Evolutionary conservation across 179 eudicot species (phyloP), one percentile per base, ranked within the genome.

Genomic region (Camellia oleifera): DNA sequence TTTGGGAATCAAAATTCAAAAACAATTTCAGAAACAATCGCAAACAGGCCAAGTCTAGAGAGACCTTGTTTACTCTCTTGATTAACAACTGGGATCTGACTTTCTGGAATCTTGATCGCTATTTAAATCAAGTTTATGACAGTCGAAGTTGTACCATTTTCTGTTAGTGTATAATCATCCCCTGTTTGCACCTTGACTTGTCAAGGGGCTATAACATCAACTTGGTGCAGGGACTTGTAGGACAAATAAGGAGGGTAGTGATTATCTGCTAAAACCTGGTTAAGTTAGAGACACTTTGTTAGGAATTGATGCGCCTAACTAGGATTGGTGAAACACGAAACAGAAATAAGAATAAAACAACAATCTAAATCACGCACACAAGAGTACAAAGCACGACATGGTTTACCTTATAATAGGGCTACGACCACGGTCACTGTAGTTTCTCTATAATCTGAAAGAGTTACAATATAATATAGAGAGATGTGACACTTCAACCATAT

Each of bases 21-120:
- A 52, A 52, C 56, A 52, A 52, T 10, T 52, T 52, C 56, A 52
- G 56, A 52, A 52, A 23, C 46, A 66, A 32, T 23, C 45, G 45
- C 70, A 32, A 11, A 32, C 70, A 32, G 45, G 40, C n/a, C 70
- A 13, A 6, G 56, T 52, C 52, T 7, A 1, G 2, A 12, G n/a
- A 68, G 72, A 15, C 1, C 20, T 68, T n/a, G 66, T 32, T n/a
- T 68, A 42, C 50, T 68, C 72, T 68, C 69, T 65, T 65, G 26
- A n/a, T 65, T 23, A 44, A 32, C 15, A 12, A 65, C 44, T 65
- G 0, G 2, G 45, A 65, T 13, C 5, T 65, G 45, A 65, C n/a
- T 65, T 65, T 65, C 13, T 65, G 13, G 69, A 65, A 65, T 10
- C 69, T 26, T 66, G 17, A 11, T 26, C 32, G 18, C 69, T 32